These are phyloP conservation scores for Smithsoniella earleae DNA, from an alignment of 163 green algal species.

Conservation along the genomic window DNA sequence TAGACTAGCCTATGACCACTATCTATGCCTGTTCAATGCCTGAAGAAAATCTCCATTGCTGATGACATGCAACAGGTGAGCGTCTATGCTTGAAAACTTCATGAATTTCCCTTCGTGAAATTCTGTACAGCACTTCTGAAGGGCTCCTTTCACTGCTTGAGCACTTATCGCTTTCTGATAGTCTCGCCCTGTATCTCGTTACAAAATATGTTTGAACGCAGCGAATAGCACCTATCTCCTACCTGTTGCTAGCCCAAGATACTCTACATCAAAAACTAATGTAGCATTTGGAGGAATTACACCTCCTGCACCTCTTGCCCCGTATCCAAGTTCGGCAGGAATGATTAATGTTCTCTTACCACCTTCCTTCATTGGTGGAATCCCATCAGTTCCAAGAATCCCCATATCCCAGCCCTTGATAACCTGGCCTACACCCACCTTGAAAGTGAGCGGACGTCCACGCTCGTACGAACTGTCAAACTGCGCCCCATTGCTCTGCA, in stretches of 20 bases:
- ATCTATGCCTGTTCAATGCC: too few relatives aligned
- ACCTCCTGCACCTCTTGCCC: slow-evolving; percentile 38
- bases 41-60: too few relatives aligned
- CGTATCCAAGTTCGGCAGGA: slow-evolving; percentile 59
- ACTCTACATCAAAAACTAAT: slow-evolving; percentile 48
- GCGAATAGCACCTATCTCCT: not conserved
- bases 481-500: slow-evolving; percentile 55
- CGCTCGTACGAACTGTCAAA: slow-evolving; percentile 77
- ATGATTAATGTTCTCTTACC: slow-evolving; percentile 67
- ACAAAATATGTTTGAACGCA: too few relatives aligned
- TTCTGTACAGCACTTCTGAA: too few relatives aligned
- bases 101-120: too few relatives aligned
- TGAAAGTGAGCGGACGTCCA: slow-evolving; percentile 52
- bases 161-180: too few relatives aligned
- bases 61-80: too few relatives aligned
- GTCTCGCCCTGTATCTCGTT: too few relatives aligned
- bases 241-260: slow-evolving; percentile 30
- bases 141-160: too few relatives aligned
- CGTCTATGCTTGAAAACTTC: too few relatives aligned
- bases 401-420: slow-evolving; percentile 61
- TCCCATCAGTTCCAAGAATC: slow-evolving; percentile 52
- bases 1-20: too few relatives aligned
- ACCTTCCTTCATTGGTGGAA: slow-evolving; percentile 63
- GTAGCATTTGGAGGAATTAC: slow-evolving; percentile 49
- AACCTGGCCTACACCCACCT: slow-evolving; percentile 37